Conservation (phyloP, 1,284 basidiomycete species). For the Xerocomus amazonicus region DNA sequence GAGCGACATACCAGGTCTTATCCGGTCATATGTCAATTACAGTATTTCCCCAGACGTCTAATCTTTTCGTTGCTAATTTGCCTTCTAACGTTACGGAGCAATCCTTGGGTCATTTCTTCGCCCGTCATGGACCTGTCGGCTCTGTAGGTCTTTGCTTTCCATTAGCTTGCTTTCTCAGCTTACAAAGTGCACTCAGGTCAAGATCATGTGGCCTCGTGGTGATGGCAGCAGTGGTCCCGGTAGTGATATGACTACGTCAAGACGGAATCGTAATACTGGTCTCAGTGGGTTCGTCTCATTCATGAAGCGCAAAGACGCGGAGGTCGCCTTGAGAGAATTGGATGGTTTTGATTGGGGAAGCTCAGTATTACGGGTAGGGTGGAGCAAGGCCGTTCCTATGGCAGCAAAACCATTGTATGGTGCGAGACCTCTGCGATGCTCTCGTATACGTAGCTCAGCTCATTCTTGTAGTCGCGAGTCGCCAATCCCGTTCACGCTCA, state of each 20-base stretch:
- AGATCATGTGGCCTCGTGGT: constrained; percentile 93
- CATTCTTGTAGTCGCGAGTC: constrained; percentile 28
- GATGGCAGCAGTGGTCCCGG: constrained; percentile 64
- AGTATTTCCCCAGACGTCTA: constrained; percentile 67
- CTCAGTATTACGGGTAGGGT: constrained; percentile 79
- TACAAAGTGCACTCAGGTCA: constrained; percentile 51
- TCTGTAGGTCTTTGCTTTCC: constrained; percentile 44
- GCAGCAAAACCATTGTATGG: constrained; percentile 79
- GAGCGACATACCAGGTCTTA: constrained; percentile 9
- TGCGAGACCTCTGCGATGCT: constrained; percentile 35
- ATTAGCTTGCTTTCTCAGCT: not conserved
- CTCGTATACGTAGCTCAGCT: not conserved
- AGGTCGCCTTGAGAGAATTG: constrained; percentile 78
- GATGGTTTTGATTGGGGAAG: constrained; percentile 95
- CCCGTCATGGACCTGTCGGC: constrained; percentile 64
- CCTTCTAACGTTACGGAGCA: constrained; percentile 83
- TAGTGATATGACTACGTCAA: constrained; percentile 67
- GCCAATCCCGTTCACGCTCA: constrained; percentile 34
- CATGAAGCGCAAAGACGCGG: constrained; percentile 90
- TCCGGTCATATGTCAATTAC: constrained; percentile 5
- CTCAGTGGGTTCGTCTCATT: constrained; percentile 94
- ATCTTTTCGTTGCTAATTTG: constrained; percentile 90
- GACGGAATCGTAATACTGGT: constrained; percentile 65
- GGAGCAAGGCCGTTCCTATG: constrained; percentile 93
- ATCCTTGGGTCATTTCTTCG: constrained; percentile 83